Evolutionary conservation across 345 rosid species (phyloP), one percentile per base, ranked within the genome.

Genomic region (Salix brachista): DNA sequence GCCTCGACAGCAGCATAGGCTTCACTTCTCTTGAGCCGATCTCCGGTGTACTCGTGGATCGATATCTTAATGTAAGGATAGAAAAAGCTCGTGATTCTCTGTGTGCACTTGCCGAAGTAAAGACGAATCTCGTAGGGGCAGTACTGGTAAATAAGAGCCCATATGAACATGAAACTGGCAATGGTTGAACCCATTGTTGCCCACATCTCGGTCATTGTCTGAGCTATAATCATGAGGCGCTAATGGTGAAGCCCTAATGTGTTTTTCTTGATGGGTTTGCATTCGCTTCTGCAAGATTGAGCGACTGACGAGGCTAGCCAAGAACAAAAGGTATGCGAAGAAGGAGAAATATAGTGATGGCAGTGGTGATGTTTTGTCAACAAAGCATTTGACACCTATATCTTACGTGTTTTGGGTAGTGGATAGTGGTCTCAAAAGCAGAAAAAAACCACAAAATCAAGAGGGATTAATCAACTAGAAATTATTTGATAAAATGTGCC

Each of bases 1-100:
- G 89, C 88, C 84, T 85, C 89, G 26, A 88, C 87, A 23, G 91
- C 91, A n/a, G 83, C 66, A 26, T 80, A 89, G 69, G 88, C 88
- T 67, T 88, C 87, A 67, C 87, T 89, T 61, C 88, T 80, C 84
- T 83, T 80, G 81, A 88, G 83, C 36, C 87, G 80, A 12, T 84
- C 86, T 1, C 88, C 87, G 3, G 85, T 75, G 81, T 75, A 79
- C 74, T 89, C 92, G 32, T 85, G 85, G 80, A 89, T 77, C 16
- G 87, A 82, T 56, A 89, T 81, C 80, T 82, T 80, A 71, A 87
- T 80, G 85, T 83, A 85, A 0, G 92, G 90, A 54, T 85, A 78
- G 78, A 79, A 75, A 64, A 76, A 80, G 58, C 78, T 39, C 82
- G 67, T 67, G 79, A 86, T 44, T 65, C 79, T 65, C 66, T 81